These are phyloP conservation scores for Solanum sejunctum DNA, from an alignment of 257 asterid genomes.

Conservation along the genomic window DNA sequence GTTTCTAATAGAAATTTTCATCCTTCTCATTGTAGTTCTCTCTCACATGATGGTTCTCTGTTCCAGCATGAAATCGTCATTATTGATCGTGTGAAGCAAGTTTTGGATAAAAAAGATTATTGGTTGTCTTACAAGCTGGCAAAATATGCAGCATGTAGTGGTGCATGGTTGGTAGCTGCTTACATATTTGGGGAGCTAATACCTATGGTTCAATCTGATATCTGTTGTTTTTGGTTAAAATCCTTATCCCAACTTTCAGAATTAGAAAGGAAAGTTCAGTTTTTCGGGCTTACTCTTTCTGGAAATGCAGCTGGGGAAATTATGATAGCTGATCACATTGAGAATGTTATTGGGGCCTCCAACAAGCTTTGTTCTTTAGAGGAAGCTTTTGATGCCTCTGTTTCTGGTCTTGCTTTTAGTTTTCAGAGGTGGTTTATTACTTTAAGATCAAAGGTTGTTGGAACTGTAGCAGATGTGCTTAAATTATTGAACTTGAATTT, in stretches of 20 bases:
- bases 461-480: constrained; percentile 28
- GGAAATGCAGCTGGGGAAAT: constrained; percentile 10
- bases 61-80: constrained; percentile 26
- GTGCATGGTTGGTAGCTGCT: constrained; percentile 72
- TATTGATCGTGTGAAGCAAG: constrained; percentile 30
- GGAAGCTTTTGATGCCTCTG: constrained; percentile 35
- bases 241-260: constrained; percentile 45
- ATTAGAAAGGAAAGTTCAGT: constrained; percentile 50
- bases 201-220: constrained; percentile 33
- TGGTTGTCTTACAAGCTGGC: constrained; percentile 73
- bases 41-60: constrained; percentile 14
- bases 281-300: constrained; percentile 4
- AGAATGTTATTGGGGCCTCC: constrained; percentile 31
- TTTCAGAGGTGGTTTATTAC: constrained; percentile 74
- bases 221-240: constrained; percentile 53
- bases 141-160: constrained; percentile 60
- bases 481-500: constrained; percentile 24
- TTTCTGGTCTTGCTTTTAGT: constrained; percentile 14
- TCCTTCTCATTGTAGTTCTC: constrained; percentile 10
- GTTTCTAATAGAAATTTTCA: not conserved
- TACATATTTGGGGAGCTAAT: constrained; percentile 55
- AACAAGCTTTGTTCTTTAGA: constrained; percentile 27
- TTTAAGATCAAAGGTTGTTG: constrained; percentile 44
- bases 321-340: constrained; percentile 9
- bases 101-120: constrained; percentile 30